Conservation (phyloP, 2,329 filamentous ascomycete genomes). For the Cryphonectria nitschkei region DNA sequence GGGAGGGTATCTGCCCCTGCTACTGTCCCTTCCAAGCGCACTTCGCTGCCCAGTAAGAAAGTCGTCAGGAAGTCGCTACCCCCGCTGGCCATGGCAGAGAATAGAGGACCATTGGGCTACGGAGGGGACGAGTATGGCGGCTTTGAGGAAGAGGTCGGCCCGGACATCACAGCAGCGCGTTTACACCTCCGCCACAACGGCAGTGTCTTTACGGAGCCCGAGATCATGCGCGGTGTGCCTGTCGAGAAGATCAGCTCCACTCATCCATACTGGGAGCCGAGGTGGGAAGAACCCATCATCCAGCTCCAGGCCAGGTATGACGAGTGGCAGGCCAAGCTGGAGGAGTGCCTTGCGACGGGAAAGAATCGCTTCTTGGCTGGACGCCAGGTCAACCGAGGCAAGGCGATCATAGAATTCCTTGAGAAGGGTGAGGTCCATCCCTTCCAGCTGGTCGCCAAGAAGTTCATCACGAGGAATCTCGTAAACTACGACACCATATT, state of each 20-base stretch:
- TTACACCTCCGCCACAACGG: conserved; percentile 55
- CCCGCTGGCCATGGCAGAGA: not conserved
- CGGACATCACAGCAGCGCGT: conserved; percentile 50
- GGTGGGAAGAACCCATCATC: conserved; percentile 52
- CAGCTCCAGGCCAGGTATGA: conserved; percentile 48
- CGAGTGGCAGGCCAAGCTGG: conserved; percentile 53
- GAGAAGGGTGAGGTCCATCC: conserved; percentile 56
- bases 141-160: conserved; percentile 27
- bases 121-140: conserved; percentile 20
- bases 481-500: conserved; percentile 61
- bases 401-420: conserved; percentile 56
- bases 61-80: conserved; percentile 24
- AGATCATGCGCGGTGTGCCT: conserved; percentile 57
- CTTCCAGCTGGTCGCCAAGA: conserved; percentile 59
- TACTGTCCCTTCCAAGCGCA: conserved; percentile 23
- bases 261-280: conserved; percentile 60
- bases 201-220: conserved; percentile 52
- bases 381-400: conserved; percentile 60
- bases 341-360: conserved; percentile 41
- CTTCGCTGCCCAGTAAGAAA: conserved; percentile 25
- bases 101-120: not conserved
- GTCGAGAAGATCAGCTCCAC: conserved; percentile 52
- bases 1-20: conserved; percentile 1
- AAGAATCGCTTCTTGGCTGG: conserved; percentile 57
- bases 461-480: conserved; percentile 50